Percentiles rank a stretch among this genome's conserved stretches.
phyloP scores from a whole-genome alignment of 371 early-diverging fungal species.

The Mortierella sp. region DNA sequence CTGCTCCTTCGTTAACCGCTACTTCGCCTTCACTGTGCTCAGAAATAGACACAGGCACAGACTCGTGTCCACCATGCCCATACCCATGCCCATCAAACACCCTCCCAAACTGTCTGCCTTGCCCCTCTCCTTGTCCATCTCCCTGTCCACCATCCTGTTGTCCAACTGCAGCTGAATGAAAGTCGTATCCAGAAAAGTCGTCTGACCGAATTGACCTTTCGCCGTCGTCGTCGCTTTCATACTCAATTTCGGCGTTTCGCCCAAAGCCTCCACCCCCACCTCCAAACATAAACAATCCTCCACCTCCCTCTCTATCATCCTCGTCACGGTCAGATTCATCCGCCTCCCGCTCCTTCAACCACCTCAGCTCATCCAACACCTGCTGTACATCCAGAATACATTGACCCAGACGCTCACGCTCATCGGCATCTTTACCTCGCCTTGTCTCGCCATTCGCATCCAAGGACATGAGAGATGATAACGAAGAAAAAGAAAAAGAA shows the following conservation, averaged over 20 bases:
- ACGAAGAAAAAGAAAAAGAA: background rate
- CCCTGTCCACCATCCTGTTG: background rate
- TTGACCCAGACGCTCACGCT: constrained; percentile 12
- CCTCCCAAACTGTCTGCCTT: background rate
- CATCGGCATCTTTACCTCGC: background rate
- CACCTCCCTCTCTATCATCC: background rate
- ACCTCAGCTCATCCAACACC: constrained; percentile 20
- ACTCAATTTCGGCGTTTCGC: background rate
- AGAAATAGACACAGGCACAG: background rate
- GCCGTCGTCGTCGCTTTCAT: constrained; percentile 1
- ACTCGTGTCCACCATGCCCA: background rate
- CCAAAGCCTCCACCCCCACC: background rate
- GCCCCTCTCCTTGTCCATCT: background rate
- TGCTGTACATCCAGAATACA: constrained; percentile 22
- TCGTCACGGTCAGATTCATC: constrained; percentile 20
- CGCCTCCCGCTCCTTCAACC: constrained; percentile 2
- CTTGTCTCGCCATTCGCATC: background rate
- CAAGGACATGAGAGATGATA: constrained; percentile 4
- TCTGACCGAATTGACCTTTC: background rate
- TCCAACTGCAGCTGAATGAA: background rate
- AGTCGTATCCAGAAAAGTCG: constrained; percentile 7
- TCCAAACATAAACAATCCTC: background rate
- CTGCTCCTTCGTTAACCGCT: background rate
- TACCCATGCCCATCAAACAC: background rate
- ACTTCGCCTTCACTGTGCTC: background rate